A percentile compares a stretch with the other conserved stretches of the same genome.
phyloP scores from a whole-genome alignment of 2,329 filamentous ascomycete genomes.

The Cryphonectria japonica region DNA sequence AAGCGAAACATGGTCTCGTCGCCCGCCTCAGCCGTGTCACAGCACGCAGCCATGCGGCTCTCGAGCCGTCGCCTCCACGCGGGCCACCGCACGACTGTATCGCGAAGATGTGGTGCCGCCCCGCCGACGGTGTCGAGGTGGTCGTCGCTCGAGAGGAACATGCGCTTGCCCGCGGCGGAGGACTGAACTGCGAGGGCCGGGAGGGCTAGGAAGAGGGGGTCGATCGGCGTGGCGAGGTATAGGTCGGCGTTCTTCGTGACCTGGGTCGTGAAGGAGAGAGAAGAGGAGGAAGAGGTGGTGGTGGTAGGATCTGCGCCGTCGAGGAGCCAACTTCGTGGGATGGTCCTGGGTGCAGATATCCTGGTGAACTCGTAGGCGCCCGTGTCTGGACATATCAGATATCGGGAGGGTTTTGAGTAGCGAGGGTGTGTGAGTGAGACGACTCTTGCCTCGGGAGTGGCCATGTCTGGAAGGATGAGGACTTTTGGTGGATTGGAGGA shows the following conservation, averaged over 20 bases:
- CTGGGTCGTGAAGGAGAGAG: constrained; percentile 37
- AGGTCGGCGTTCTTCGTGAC: constrained; percentile 71
- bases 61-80: constrained; percentile 59
- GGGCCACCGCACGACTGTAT: constrained; percentile 53
- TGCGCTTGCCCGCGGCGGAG: constrained; percentile 52
- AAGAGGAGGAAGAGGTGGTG: neutral
- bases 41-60: constrained; percentile 69
- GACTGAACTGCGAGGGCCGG: constrained; percentile 64
- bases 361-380: constrained; percentile 69
- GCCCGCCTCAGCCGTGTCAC: constrained; percentile 81
- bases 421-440: constrained; percentile 64
- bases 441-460: constrained; percentile 58
- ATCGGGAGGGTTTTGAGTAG: constrained; percentile 58
- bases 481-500: constrained; percentile 54
- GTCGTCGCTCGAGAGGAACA: constrained; percentile 73
- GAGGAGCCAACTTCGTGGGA: constrained; percentile 66
- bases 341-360: constrained; percentile 55
- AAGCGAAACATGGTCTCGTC: constrained; percentile 86
- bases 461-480: constrained; percentile 64
- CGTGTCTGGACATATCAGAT: constrained; percentile 63
- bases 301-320: constrained; percentile 36
- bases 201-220: constrained; percentile 82
- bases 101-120: constrained; percentile 59
- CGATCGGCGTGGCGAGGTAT: constrained; percentile 82
- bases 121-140: constrained; percentile 67